These are phyloP conservation scores for Diaporthe vexans DNA, from an alignment of 2,329 filamentous ascomycete species.

Conservation along the genomic window DNA sequence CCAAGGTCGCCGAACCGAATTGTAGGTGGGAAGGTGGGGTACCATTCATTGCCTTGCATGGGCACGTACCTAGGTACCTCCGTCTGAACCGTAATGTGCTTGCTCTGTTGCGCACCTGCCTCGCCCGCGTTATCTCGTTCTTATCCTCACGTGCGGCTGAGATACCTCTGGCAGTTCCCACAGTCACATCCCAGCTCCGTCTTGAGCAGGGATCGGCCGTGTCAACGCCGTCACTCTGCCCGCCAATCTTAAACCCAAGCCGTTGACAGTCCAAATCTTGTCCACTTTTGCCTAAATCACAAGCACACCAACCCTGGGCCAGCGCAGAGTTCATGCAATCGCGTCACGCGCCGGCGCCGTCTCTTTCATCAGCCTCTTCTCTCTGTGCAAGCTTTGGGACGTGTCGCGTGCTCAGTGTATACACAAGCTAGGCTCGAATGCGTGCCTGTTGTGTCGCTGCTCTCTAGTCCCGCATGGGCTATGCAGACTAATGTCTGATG, in stretches of 20 bases:
- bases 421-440: neutral
- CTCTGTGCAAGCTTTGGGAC: neutral
- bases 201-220: no score
- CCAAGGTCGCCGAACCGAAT: neutral
- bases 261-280: neutral
- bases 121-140: neutral
- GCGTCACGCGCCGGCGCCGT: neutral
- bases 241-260: neutral
- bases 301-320: neutral
- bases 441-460: no score
- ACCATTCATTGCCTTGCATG: no score
- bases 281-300: conserved; percentile 15
- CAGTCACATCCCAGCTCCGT: no score
- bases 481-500: neutral
- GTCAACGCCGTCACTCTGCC: neutral
- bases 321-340: neutral
- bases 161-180: no score
- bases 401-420: conserved; percentile 7
- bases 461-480: no score
- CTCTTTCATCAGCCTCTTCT: neutral
- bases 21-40: neutral
- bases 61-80: no score
- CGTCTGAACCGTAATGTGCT: no score
- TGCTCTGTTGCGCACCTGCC: neutral
- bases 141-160: neutral